These are phyloP conservation scores for Xylaria acuta DNA, from an alignment of 495 filamentous ascomycete species.

Conservation along the genomic window DNA sequence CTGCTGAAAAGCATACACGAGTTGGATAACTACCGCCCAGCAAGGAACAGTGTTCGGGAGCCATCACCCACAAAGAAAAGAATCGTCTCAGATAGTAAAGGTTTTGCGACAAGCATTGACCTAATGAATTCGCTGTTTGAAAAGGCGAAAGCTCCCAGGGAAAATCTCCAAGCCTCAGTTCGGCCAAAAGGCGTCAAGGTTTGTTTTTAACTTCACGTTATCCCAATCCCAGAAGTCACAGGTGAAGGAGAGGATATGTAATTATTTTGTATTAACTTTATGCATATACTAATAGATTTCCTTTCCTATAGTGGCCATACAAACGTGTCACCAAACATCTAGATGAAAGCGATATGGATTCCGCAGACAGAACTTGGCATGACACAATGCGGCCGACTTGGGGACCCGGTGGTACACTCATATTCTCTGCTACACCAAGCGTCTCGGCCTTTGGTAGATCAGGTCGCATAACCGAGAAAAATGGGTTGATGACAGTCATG, in stretches of 20 bases:
- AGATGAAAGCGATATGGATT: conserved; percentile 63
- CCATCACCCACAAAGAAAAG: conserved; percentile 37
- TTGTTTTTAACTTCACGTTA: conserved; percentile 49
- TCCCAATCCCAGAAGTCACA: conserved; percentile 37
- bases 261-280: conserved; percentile 38
- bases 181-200: conserved; percentile 56
- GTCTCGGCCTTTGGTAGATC: conserved; percentile 44
- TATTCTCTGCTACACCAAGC: conserved; percentile 60
- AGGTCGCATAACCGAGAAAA: conserved; percentile 34
- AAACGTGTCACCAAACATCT: conserved; percentile 74
- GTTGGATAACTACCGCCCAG: conserved; percentile 36
- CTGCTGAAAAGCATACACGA: conserved; percentile 57
- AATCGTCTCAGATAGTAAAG: conserved; percentile 56
- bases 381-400: conserved; percentile 76
- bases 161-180: conserved; percentile 46
- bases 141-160: conserved; percentile 58
- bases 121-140: conserved; percentile 90
- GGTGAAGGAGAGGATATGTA: conserved; percentile 44
- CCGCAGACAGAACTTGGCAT: conserved; percentile 65
- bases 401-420: conserved; percentile 73
- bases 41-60: conserved; percentile 41
- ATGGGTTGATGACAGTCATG: conserved; percentile 39
- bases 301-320: conserved; percentile 80
- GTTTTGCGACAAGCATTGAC: conserved; percentile 82
- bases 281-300: conserved; percentile 43